phyloP scores from a whole-genome alignment of 441 rosid genomes.

The Pelargonium australe region DNA sequence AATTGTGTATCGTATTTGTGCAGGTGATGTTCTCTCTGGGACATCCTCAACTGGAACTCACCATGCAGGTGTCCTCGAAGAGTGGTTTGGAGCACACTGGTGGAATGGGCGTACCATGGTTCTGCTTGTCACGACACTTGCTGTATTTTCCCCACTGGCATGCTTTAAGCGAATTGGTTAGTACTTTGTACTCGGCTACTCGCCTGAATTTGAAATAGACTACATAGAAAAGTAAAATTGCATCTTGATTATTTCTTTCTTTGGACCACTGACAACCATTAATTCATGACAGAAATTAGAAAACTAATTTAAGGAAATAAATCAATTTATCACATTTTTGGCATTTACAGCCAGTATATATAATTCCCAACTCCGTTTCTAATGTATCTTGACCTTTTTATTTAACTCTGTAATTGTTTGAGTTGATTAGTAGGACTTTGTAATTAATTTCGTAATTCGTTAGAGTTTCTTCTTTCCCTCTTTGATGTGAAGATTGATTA shows the following conservation, averaged over 20 bases:
- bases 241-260: too few species aligned
- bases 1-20: slow-evolving; percentile 18
- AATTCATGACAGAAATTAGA: too few species aligned
- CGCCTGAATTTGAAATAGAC: background rate
- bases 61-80: slow-evolving; percentile 88
- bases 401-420: too few species aligned
- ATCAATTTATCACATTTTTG: too few species aligned
- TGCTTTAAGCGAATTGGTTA: slow-evolving; percentile 87
- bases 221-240: too few species aligned
- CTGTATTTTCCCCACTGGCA: slow-evolving; percentile 76
- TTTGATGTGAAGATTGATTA: background rate
- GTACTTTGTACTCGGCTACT: slow-evolving; percentile 16
- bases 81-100: slow-evolving; percentile 98
- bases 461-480: background rate
- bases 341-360: too few species aligned
- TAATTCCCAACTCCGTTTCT: too few species aligned
- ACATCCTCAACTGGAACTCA: slow-evolving; percentile 70
- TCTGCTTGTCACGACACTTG: slow-evolving; percentile 65
- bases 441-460: background rate
- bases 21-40: slow-evolving; percentile 96
- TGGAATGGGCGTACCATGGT: slow-evolving; percentile 75
- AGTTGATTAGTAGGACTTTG: slow-evolving; percentile 7
- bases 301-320: too few species aligned
- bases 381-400: too few species aligned
- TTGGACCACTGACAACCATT: too few species aligned